These are phyloP conservation scores for Pyrenophora tritici-repentis DNA, from an alignment of 2,329 filamentous ascomycete genomes.

Conservation along the genomic window DNA sequence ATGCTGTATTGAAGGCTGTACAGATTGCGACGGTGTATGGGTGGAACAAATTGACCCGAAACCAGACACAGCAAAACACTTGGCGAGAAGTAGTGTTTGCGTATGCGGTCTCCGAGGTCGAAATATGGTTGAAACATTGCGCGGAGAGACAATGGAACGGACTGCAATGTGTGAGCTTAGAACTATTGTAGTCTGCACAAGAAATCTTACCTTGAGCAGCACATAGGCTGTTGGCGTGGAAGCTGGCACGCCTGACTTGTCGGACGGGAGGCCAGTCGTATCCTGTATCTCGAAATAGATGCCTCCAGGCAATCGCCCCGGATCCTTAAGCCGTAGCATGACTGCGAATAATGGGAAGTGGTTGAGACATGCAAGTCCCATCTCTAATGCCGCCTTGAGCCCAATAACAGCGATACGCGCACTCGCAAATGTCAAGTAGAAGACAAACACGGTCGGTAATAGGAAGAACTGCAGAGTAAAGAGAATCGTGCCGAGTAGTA, in stretches of 20 bases:
- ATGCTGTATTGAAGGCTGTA: slow-evolving; percentile 98
- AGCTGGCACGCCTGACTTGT: slow-evolving; percentile 43
- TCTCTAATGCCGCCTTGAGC: slow-evolving; percentile 89
- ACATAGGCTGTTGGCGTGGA: slow-evolving; percentile 77
- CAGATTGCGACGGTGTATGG: slow-evolving; percentile 90
- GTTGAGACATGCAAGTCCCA: slow-evolving; percentile 88
- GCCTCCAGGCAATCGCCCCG: slow-evolving; percentile 82
- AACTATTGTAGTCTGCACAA: background rate
- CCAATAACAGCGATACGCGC: slow-evolving; percentile 94
- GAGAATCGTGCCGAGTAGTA: slow-evolving; percentile 92
- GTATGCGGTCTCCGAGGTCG: slow-evolving; percentile 87
- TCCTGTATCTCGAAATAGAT: slow-evolving; percentile 90
- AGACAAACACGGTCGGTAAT: slow-evolving; percentile 91
- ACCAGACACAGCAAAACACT: slow-evolving; percentile 85
- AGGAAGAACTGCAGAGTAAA: slow-evolving; percentile 96
- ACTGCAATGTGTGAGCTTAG: slow-evolving; percentile 43
- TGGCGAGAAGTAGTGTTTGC: slow-evolving; percentile 92
- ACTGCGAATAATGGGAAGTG: slow-evolving; percentile 97
- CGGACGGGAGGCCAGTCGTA: slow-evolving; percentile 55
- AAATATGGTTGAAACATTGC: slow-evolving; percentile 98
- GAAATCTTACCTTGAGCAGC: slow-evolving; percentile 70
- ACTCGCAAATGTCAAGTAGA: slow-evolving; percentile 94
- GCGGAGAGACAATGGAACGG: slow-evolving; percentile 85
- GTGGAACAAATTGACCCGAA: slow-evolving; percentile 90
- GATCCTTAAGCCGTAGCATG: slow-evolving; percentile 95